Evolutionary conservation across 257 asterid genomes (phyloP), one percentile per base, ranked within the genome.

Genomic region (Ligustrum vulgare): DNA sequence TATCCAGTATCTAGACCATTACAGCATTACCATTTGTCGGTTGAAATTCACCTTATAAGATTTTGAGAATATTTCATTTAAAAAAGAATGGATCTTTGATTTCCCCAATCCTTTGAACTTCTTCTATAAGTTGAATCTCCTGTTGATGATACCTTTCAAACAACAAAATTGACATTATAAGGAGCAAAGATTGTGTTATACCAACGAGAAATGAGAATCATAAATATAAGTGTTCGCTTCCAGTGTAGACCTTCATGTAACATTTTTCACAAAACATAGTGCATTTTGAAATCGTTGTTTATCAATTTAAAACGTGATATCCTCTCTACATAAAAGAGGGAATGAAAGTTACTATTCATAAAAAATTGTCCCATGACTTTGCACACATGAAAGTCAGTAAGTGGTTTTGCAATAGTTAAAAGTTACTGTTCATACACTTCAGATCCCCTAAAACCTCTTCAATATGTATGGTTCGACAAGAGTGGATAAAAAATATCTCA

Each of bases 51-150:
- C 84, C 85, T 75, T 81, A 80, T 49, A 84, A 22, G 8, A 66
- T 65, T 75, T 84, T 79, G 54, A 76, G 31, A 70, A 84, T 76
- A 76, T 81, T 81, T 85, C 86, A 84, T 73, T 76, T 79, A 84
- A 41, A 84, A 84, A 69, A 79, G 2, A 86, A 84, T 28, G 88
- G 84, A 77, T 81, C 85, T 84, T 84, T 73, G 49, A 71, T 77
- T 72, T 6, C 43, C 79, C 82, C 88, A 81, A 33, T 84, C 82
- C 34, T 81, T 58, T 11, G 60, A 35, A 28, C 71, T 79, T 73
- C 86, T 86, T 0, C 79, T 71, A 77, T 84, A 84, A 71, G 81
- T 76, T 67, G 75, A 76, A 71, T 76, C 73, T 74, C 81, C 84
- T 22, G 75, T 73, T 74, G 60, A 84, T 75, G 88, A 34, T 34